phyloP scores from a whole-genome alignment of 768 basidiomycete genomes.

The Lentinula guzmanii region DNA sequence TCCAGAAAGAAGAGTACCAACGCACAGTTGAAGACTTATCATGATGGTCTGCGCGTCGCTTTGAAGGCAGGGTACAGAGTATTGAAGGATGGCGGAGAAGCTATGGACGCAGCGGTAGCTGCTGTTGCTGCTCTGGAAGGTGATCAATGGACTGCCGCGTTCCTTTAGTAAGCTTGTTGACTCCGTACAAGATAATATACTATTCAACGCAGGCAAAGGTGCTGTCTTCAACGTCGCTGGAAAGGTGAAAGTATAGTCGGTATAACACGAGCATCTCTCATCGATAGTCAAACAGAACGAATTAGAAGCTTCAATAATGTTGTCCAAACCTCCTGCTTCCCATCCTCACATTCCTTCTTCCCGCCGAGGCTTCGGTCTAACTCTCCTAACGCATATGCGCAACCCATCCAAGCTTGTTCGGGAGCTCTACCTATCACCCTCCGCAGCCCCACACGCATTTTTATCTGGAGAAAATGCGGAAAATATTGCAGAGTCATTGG shows the following conservation, averaged over 20 bases:
- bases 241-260: slow-evolving; percentile 42
- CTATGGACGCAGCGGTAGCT: slow-evolving; percentile 76
- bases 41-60: slow-evolving; percentile 44
- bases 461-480: slow-evolving; percentile 66
- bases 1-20: slow-evolving; percentile 49
- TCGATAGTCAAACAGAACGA: slow-evolving; percentile 51
- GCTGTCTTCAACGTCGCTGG: slow-evolving; percentile 80
- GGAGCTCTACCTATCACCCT: slow-evolving; percentile 64
- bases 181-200: slow-evolving; percentile 48
- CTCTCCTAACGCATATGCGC: slow-evolving; percentile 58
- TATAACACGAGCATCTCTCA: neutral
- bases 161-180: neutral
- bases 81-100: slow-evolving; percentile 64
- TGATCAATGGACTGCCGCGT: slow-evolving; percentile 15
- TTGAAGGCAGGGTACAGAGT: slow-evolving; percentile 59
- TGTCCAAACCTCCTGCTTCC: slow-evolving; percentile 68
- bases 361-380: slow-evolving; percentile 58
- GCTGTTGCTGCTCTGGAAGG: slow-evolving; percentile 75
- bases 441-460: slow-evolving; percentile 59
- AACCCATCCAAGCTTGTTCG: slow-evolving; percentile 74
- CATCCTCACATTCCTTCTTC: slow-evolving; percentile 52
- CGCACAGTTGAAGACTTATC: slow-evolving; percentile 54
- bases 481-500: slow-evolving; percentile 46
- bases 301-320: slow-evolving; percentile 76
- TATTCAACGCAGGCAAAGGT: slow-evolving; percentile 78